Conservation (phyloP, 805 yeast species). For the Clavispora phyllophila region DNA sequence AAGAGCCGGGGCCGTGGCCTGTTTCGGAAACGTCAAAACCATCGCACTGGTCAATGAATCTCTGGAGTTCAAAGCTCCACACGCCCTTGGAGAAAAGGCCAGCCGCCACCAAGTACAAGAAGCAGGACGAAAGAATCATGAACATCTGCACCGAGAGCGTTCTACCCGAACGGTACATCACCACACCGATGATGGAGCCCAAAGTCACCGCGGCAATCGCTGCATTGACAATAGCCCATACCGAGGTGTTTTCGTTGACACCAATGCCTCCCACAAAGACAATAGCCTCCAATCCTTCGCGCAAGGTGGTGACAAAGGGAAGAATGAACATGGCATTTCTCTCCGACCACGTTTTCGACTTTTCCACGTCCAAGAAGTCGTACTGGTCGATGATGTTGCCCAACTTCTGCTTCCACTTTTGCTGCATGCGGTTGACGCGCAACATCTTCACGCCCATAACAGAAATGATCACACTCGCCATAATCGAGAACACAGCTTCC, state of each 20-base stretch:
- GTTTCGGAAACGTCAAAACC: slow-evolving; percentile 85
- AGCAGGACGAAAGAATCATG: slow-evolving; percentile 68
- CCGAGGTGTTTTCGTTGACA: slow-evolving; percentile 58
- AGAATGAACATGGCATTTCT: slow-evolving; percentile 68
- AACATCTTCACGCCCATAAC: slow-evolving; percentile 43
- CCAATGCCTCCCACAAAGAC: slow-evolving; percentile 91
- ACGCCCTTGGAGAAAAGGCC: slow-evolving; percentile 84
- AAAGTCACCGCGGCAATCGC: slow-evolving; percentile 51
- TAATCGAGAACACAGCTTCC: slow-evolving; percentile 42
- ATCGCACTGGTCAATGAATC: slow-evolving; percentile 63
- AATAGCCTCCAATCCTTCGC: slow-evolving; percentile 91
- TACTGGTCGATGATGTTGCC: slow-evolving; percentile 22
- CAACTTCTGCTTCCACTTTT: slow-evolving; percentile 40
- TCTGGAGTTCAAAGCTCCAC: slow-evolving; percentile 84
- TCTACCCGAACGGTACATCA: slow-evolving; percentile 74
- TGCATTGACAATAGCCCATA: slow-evolving; percentile 55
- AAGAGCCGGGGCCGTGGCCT: slow-evolving; percentile 92
- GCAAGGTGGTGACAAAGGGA: slow-evolving; percentile 79
- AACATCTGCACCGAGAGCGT: slow-evolving; percentile 72
- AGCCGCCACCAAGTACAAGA: slow-evolving; percentile 78
- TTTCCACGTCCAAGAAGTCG: slow-evolving; percentile 18
- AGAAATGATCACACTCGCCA: slow-evolving; percentile 42
- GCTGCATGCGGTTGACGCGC: slow-evolving; percentile 40
- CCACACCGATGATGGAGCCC: slow-evolving; percentile 61
- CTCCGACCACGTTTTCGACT: slow-evolving; percentile 29